A percentile compares a stretch with the other conserved stretches of the same genome.
phyloP scores from a whole-genome alignment of 1,139 yeast genomes.

The Kurtzmaniella quercitrusa region DNA sequence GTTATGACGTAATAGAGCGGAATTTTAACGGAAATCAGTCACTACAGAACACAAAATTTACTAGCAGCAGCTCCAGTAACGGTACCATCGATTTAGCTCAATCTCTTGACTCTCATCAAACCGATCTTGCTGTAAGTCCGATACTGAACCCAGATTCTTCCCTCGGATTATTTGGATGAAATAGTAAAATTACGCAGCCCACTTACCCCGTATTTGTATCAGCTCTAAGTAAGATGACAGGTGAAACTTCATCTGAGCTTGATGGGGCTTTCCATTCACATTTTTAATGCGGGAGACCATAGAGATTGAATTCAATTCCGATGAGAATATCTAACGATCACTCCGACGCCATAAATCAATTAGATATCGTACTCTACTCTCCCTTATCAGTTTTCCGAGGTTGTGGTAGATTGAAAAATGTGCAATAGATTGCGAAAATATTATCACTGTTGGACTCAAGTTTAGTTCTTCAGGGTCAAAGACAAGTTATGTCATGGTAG shows the following conservation, averaged over 20 bases:
- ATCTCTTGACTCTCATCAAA: constrained; percentile 19
- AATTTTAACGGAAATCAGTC: constrained; percentile 18
- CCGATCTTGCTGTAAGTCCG: constrained; percentile 21
- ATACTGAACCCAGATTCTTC: constrained; percentile 19
- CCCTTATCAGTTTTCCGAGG: background rate
- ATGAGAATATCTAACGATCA: background rate
- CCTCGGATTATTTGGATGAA: constrained; percentile 19
- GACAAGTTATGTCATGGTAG: too few relatives aligned
- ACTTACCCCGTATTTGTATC: constrained; percentile 28
- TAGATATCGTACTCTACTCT: background rate
- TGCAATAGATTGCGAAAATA: background rate
- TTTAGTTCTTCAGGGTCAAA: background rate
- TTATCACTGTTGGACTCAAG: background rate
- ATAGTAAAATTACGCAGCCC: constrained; percentile 18
- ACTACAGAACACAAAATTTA: constrained; percentile 18
- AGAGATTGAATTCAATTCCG: too few relatives aligned
- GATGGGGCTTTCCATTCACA: too few relatives aligned
- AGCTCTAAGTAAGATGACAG: constrained; percentile 27
- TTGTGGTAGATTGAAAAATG: background rate
- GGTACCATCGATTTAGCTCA: constrained; percentile 22
- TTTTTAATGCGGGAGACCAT: too few relatives aligned
- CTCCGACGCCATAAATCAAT: background rate
- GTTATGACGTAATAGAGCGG: constrained; percentile 19
- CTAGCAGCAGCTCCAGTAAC: constrained; percentile 20
- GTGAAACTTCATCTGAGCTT: constrained; percentile 19